Evolutionary conservation across 129 eudicot genomes (phyloP).

Genomic region (Flaveria sonorensis): DNA sequence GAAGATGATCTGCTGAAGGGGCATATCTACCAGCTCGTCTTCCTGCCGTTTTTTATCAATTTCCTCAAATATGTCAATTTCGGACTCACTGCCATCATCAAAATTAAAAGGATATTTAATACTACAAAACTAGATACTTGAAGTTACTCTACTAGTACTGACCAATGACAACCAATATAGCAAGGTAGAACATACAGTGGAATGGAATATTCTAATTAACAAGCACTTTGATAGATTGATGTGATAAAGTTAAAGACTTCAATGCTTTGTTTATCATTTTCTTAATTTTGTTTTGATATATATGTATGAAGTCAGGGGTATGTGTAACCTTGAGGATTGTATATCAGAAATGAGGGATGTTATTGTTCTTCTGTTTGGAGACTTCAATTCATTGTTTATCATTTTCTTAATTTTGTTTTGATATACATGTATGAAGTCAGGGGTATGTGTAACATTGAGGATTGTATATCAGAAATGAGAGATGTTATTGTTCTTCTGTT

Average conservation of each 20-base stretch:
- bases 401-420: neutral
- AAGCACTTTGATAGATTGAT: neutral
- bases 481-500: too few species aligned
- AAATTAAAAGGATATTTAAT: constrained; percentile 21
- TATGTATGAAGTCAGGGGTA: too few species aligned
- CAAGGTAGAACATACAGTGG: neutral
- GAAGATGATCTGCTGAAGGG: constrained; percentile 6
- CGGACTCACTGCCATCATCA: constrained; percentile 67
- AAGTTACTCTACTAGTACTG: constrained; percentile 6
- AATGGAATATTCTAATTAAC: neutral
- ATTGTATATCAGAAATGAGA: too few species aligned
- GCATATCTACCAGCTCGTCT: constrained; percentile 74
- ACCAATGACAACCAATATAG: neutral
- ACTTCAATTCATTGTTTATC: neutral
- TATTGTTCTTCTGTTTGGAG: too few species aligned
- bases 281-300: too few species aligned
- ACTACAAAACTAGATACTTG: neutral
- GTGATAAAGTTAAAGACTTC: neutral
- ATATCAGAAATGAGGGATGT: too few species aligned
- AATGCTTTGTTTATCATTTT: neutral
- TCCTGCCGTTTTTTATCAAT: constrained; percentile 79
- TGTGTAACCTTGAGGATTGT: too few species aligned
- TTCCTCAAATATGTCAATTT: constrained; percentile 88
- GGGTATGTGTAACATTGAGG: too few species aligned
- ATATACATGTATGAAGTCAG: neutral